Conservation (phyloP, 768 basidiomycete species). For the Baorangia bicolor region DNA sequence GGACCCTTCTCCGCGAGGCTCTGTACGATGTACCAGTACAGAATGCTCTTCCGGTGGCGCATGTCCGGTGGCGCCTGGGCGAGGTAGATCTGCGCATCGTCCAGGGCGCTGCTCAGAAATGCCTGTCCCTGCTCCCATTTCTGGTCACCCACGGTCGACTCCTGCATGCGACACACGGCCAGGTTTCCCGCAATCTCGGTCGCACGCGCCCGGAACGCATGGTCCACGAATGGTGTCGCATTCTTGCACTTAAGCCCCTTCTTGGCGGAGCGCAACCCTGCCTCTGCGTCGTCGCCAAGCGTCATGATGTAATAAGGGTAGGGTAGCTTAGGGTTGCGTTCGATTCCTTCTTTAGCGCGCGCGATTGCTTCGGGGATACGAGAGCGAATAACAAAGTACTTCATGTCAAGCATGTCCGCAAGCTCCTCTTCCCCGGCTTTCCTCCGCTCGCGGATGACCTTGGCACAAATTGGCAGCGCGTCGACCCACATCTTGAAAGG, state of each 20-base stretch:
- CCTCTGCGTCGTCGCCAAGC: conserved; percentile 43
- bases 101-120: conserved; percentile 55
- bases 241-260: conserved; percentile 59
- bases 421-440: conserved; percentile 42
- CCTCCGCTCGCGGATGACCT: conserved; percentile 46
- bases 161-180: conserved; percentile 47
- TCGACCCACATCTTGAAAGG: conserved; percentile 60
- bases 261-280: conserved; percentile 59
- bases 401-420: conserved; percentile 67
- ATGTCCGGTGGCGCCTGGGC: conserved; percentile 58
- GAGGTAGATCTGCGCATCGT: conserved; percentile 57
- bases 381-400: conserved; percentile 48
- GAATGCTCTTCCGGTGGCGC: conserved; percentile 54
- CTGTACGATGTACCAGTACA: conserved; percentile 58
- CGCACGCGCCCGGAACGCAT: conserved; percentile 58
- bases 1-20: conserved; percentile 50
- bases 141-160: conserved; percentile 36
- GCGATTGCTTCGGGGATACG: conserved; percentile 46
- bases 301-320: conserved; percentile 64
- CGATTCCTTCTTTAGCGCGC: conserved; percentile 43
- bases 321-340: conserved; percentile 52
- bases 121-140: conserved; percentile 61
- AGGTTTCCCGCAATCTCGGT: conserved; percentile 58
- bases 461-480: conserved; percentile 55
- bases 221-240: conserved; percentile 54